Evolutionary conservation across 305 asterid genomes (phyloP).

Genomic region (Withania somnifera): DNA sequence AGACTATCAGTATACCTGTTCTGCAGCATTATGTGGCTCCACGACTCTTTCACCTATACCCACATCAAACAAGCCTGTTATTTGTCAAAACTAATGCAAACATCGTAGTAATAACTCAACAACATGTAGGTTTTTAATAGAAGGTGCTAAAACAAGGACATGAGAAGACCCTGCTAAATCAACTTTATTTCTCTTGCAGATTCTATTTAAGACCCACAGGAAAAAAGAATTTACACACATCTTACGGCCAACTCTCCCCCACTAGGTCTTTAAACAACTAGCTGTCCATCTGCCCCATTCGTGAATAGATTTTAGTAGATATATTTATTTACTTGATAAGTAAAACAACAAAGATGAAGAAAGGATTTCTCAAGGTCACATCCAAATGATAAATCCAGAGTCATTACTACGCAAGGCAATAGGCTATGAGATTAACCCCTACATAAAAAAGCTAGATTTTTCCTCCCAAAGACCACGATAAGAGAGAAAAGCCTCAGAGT

Average conservation of each 20-base stretch:
- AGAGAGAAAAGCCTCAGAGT: not conserved
- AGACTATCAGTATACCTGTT: conserved; percentile 42
- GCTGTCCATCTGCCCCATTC: too few relatives aligned
- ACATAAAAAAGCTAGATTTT: not conserved
- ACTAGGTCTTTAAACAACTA: not conserved
- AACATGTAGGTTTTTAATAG: not conserved
- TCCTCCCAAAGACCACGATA: not conserved
- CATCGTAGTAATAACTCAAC: not conserved
- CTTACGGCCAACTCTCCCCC: not conserved
- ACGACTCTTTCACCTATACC: conserved; percentile 60
- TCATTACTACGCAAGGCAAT: conserved; percentile 1
- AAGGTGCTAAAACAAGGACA: not conserved
- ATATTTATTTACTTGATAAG: too few relatives aligned
- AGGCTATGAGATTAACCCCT: conserved; percentile 10
- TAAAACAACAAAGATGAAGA: not conserved
- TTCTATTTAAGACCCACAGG: not conserved
- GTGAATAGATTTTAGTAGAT: too few relatives aligned
- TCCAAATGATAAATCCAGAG: conserved; percentile 7
- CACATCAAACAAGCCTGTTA: conserved; percentile 5
- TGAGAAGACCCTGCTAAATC: not conserved
- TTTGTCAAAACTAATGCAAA: conserved; percentile 11
- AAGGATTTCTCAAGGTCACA: conserved; percentile 4
- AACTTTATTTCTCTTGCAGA: not conserved
- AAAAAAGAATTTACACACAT: not conserved
- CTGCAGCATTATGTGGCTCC: conserved; percentile 64